Conservation (phyloP, 2,329 filamentous ascomycete species). For the Neopestalotiopsis clavispora region DNA sequence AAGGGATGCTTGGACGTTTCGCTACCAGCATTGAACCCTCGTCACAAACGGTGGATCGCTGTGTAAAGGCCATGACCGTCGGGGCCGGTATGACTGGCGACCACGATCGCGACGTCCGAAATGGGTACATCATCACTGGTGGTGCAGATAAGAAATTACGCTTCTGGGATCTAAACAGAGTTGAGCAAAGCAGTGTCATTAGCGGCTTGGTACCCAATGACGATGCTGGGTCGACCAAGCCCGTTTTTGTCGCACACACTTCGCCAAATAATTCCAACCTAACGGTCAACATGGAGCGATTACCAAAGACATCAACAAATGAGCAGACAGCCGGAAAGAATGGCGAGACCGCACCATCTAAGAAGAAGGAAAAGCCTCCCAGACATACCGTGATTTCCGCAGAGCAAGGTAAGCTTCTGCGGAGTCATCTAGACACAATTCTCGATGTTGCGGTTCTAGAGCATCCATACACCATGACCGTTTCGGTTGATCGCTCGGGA, state of each 20-base stretch:
- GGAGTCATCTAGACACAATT: slow-evolving; percentile 85
- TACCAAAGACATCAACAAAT: slow-evolving; percentile 44
- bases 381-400: slow-evolving; percentile 84
- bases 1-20: slow-evolving; percentile 86
- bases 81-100: slow-evolving; percentile 74
- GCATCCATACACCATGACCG: slow-evolving; percentile 87
- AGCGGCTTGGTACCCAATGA: slow-evolving; percentile 74
- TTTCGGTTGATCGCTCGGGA: slow-evolving; percentile 87
- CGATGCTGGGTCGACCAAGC: slow-evolving; percentile 50
- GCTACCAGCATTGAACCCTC: slow-evolving; percentile 73
- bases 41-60: slow-evolving; percentile 59
- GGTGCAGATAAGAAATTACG: slow-evolving; percentile 90
- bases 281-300: slow-evolving; percentile 69
- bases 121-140: slow-evolving; percentile 84
- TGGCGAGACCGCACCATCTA: slow-evolving; percentile 29
- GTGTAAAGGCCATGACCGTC: slow-evolving; percentile 76
- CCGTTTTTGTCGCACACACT: slow-evolving; percentile 70
- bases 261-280: slow-evolving; percentile 53
- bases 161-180: slow-evolving; percentile 86
- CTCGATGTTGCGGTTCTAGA: slow-evolving; percentile 89
- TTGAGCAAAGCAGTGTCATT: slow-evolving; percentile 80
- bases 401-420: slow-evolving; percentile 85
- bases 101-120: slow-evolving; percentile 71
- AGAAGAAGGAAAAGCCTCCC: slow-evolving; percentile 54
- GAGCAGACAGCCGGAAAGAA: slow-evolving; percentile 30